phyloP scores from a whole-genome alignment of 345 rosid species.

The Lepidium africanum region DNA sequence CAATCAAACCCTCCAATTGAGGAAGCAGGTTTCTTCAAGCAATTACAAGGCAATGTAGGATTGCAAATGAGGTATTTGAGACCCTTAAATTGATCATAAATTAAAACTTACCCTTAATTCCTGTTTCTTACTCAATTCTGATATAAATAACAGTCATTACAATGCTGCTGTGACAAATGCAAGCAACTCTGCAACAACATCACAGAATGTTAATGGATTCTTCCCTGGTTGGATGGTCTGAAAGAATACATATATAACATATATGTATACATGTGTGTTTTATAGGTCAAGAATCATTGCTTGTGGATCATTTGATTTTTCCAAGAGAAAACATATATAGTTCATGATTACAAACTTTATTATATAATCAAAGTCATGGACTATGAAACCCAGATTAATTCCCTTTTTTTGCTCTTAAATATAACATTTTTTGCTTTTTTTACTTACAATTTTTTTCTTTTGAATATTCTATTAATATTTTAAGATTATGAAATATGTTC shows the following conservation, averaged over 20 bases:
- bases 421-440: background rate
- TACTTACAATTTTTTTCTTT: background rate
- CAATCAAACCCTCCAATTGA: conserved; percentile 18
- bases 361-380: conserved; percentile 12
- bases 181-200: conserved; percentile 25
- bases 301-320: conserved; percentile 6
- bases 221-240: conserved; percentile 43
- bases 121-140: background rate
- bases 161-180: conserved; percentile 22
- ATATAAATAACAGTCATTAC: conserved; percentile 19
- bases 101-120: background rate
- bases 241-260: conserved; percentile 9
- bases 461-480: background rate
- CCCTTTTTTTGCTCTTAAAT: background rate
- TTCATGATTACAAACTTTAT: conserved; percentile 18
- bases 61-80: conserved; percentile 30
- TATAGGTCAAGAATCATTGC: conserved; percentile 12
- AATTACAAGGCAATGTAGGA: conserved; percentile 29
- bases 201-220: conserved; percentile 33
- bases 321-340: conserved; percentile 10
- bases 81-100: background rate
- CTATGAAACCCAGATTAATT: background rate
- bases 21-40: conserved; percentile 26
- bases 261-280: conserved; percentile 17
- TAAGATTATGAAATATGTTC: background rate